Base-by-base conservation (phyloP, 306 rosid species). In the Malus sylvestris region DNA sequence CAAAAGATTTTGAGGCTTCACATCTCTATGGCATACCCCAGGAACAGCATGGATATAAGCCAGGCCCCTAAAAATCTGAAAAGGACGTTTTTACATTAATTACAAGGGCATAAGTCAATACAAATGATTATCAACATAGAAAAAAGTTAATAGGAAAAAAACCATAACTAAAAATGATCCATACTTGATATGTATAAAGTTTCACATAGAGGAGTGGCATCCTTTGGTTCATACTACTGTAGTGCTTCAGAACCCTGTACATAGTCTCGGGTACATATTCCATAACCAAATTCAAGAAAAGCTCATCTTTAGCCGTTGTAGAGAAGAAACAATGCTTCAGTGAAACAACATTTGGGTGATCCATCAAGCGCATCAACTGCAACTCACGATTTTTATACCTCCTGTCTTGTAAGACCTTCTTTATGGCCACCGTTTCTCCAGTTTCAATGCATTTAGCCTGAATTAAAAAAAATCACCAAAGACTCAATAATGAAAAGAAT, bases 371-470 rank as follows among this genome's bases (percentile, higher is more conserved):
- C 98, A 94, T 94, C 78, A 92, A 82, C 86, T 94, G 97, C 70
- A 94, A 82, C 81, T 94, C 98, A 68, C 98, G 95, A 74, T 89
- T 92, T 89, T 94, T 92, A 77, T 92, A 90, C 52, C 97, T 90
- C 79, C 87, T 86, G 73, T 94, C 96, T 76, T 94, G 98, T 79
- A 94, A 88, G 71, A 92, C 97, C 86, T 92, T 94, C 89, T 94
- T 94, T 85, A 94, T 94, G 25, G 97, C 98, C 81, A 94, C 84
- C 0, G 91, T 65, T 83, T 91, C 98, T 53, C 96, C 95, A 57
- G 96, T 87, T 81, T 94, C 98, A 83, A 94, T 81, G 88, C 97
- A 94, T 79, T 87, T 94, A 68, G 98, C 98, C 98, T 93, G 67
- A 69, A 74, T 71, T 35, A 22, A 63, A 67, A 63, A 51, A 70